These are phyloP conservation scores for Acanthamoeba healyi DNA, from an alignment of 208 protist species.

Conservation along the genomic window DNA sequence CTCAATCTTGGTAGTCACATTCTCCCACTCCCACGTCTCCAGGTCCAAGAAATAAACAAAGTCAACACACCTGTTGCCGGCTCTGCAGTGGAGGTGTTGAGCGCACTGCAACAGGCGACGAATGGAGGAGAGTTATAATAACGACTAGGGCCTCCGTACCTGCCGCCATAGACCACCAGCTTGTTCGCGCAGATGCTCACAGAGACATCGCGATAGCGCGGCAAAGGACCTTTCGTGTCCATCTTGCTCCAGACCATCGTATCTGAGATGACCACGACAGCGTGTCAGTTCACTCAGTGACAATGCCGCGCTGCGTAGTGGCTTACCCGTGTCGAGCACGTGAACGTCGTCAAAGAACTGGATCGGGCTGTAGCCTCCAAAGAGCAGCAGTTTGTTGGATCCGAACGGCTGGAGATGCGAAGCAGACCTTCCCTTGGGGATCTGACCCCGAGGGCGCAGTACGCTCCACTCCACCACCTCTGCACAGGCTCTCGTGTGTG, in stretches of 20 bases:
- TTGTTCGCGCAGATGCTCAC: conserved; percentile 50
- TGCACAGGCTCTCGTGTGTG: background rate
- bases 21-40: conserved; percentile 38
- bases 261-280: background rate
- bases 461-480: conserved; percentile 42
- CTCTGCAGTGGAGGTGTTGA: background rate
- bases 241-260: conserved; percentile 3
- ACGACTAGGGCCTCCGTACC: no score
- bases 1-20: conserved; percentile 44
- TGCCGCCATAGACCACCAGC: conserved; percentile 40
- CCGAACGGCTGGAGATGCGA: conserved; percentile 34
- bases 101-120: background rate
- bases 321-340: conserved; percentile 47
- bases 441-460: background rate
- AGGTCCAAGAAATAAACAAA: conserved; percentile 62
- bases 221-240: conserved; percentile 21
- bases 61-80: conserved; percentile 8
- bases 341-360: conserved; percentile 70
- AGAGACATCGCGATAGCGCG: conserved; percentile 52
- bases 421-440: conserved; percentile 21
- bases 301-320: no score
- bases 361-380: conserved; percentile 58
- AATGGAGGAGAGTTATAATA: background rate
- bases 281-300: background rate
- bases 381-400: conserved; percentile 43